These are phyloP conservation scores for Prunus persica DNA, from an alignment of 306 rosid genomes.

Conservation along the genomic window Prunus_persica_NCBIv2 NC_034009.1:6629001-6629500, in stretches of 20 bases:
- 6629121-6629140: conserved; percentile 30
- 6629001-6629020: background rate
- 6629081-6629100: conserved; percentile 36
- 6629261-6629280: conserved; percentile 29
- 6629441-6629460: conserved; percentile 18
- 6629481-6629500: background rate
- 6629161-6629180: conserved; percentile 23
- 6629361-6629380: conserved; percentile 35
- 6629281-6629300: conserved; percentile 34
- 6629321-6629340: conserved; percentile 43
- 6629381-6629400: conserved; percentile 24
- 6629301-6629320: conserved; percentile 34
- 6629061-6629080: conserved; percentile 38
- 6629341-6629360: conserved; percentile 41
- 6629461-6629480: background rate
- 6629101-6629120: conserved; percentile 36
- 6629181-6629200: background rate
- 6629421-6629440: conserved; percentile 37
- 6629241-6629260: conserved; percentile 19
- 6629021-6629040: background rate
- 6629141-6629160: conserved; percentile 16
- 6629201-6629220: conserved; percentile 11
- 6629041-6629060: conserved; percentile 26
- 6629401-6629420: conserved; percentile 39
- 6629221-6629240: conserved; percentile 1